A percentile compares a stretch with the other conserved stretches of the same genome.
Evolutionary conservation across 23 red algal genomes (phyloP).

Genomic region (Gracilaria vermiculophylla): DNA sequence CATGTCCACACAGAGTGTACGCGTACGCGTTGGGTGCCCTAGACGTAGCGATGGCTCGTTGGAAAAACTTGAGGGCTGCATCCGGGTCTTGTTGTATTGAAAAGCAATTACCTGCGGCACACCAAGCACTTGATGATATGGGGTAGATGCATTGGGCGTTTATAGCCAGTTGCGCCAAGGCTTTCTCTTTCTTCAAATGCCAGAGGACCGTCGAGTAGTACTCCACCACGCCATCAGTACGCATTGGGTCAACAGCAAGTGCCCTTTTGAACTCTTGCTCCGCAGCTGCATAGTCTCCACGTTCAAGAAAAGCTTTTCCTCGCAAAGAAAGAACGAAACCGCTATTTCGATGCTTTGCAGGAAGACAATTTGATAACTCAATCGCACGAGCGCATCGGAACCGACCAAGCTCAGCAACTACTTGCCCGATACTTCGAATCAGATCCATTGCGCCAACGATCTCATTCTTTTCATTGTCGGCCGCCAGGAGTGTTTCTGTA

Average conservation of each 20-base stretch:
- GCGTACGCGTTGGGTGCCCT: constrained; percentile 66
- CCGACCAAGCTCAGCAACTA: constrained; percentile 38
- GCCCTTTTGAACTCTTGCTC: constrained; percentile 73
- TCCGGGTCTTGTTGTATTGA: constrained; percentile 88
- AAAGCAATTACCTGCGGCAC: constrained; percentile 86
- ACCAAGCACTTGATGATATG: constrained; percentile 76
- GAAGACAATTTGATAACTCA: constrained; percentile 53
- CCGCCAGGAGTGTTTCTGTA: background rate
- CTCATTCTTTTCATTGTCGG: constrained; percentile 24
- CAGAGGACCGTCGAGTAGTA: constrained; percentile 97
- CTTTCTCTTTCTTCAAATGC: constrained; percentile 87
- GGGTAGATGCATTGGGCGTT: constrained; percentile 54
- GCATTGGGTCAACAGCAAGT: constrained; percentile 55
- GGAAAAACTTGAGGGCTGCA: constrained; percentile 85
- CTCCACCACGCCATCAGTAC: constrained; percentile 78
- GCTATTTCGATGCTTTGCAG: constrained; percentile 62
- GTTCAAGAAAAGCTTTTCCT: constrained; percentile 83
- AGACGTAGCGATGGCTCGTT: constrained; percentile 62
- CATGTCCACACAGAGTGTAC: constrained; percentile 91
- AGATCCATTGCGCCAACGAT: constrained; percentile 55
- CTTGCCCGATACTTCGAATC: constrained; percentile 54
- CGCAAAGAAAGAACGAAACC: constrained; percentile 45
- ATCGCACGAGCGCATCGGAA: constrained; percentile 63
- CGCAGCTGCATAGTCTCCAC: constrained; percentile 59
- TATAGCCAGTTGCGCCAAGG: constrained; percentile 70